These are phyloP conservation scores for Trichocladium antarcticum DNA, from an alignment of 495 filamentous ascomycete genomes.

Conservation along the genomic window DNA sequence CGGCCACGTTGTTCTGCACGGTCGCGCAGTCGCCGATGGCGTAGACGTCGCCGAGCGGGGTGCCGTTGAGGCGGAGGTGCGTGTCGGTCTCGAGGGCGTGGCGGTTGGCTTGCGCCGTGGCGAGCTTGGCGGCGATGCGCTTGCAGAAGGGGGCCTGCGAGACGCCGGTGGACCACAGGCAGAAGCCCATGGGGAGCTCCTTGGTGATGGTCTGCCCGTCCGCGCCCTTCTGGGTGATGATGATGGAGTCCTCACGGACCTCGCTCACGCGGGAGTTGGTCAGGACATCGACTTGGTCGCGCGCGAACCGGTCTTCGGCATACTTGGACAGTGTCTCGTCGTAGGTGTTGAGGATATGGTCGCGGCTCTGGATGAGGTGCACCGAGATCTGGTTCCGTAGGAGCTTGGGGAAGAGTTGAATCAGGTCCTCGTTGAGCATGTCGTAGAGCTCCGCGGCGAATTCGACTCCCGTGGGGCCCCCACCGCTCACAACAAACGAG, in stretches of 20 bases:
- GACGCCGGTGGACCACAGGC: slow-evolving; percentile 96
- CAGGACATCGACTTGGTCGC: slow-evolving; percentile 80
- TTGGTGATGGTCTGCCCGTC: slow-evolving; percentile 68
- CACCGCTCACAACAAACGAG: slow-evolving; percentile 90
- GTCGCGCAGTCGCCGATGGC: slow-evolving; percentile 95
- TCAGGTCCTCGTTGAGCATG: slow-evolving; percentile 89
- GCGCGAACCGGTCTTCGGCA: slow-evolving; percentile 81
- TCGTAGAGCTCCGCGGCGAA: slow-evolving; percentile 96
- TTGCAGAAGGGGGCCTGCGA: slow-evolving; percentile 74
- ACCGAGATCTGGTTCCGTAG: slow-evolving; percentile 95
- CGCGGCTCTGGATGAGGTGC: slow-evolving; percentile 86
- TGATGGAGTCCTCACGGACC: slow-evolving; percentile 67
- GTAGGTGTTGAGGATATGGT: slow-evolving; percentile 96
- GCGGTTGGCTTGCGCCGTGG: slow-evolving; percentile 65
- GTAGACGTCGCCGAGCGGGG: slow-evolving; percentile 91
- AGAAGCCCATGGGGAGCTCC: slow-evolving; percentile 92
- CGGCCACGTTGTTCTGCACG: slow-evolving; percentile 89
- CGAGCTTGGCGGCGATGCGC: slow-evolving; percentile 58
- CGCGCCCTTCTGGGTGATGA: slow-evolving; percentile 72
- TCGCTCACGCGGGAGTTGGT: slow-evolving; percentile 89
- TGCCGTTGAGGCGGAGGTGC: slow-evolving; percentile 81
- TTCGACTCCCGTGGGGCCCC: slow-evolving; percentile 93
- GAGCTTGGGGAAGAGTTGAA: slow-evolving; percentile 71
- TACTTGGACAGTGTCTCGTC: slow-evolving; percentile 89
- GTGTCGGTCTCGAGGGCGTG: slow-evolving; percentile 93